Percentiles rank a stretch among this genome's conserved stretches.
Evolutionary conservation across 805 yeast genomes (phyloP).

Genomic region (Schizosaccharomyces octosporus): DNA sequence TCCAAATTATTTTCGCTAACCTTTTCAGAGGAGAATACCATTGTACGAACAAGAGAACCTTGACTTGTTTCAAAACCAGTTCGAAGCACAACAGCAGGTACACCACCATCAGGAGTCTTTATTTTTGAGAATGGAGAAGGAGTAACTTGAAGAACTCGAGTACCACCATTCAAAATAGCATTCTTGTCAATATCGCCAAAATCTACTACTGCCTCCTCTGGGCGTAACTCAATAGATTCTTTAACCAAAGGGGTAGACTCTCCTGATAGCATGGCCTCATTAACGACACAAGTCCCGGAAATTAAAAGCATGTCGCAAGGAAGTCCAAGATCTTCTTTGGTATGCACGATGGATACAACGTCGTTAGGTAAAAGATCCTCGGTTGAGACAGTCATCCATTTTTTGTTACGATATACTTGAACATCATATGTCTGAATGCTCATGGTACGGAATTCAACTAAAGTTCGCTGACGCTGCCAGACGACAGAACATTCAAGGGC

Average conservation of each 20-base stretch:
- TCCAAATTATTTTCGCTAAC: conserved; percentile 89
- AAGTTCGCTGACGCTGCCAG: conserved; percentile 80
- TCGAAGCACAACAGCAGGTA: conserved; percentile 66
- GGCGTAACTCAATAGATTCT: conserved; percentile 72
- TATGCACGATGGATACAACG: conserved; percentile 36
- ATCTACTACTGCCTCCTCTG: conserved; percentile 38
- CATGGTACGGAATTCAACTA: conserved; percentile 91
- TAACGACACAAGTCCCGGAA: conserved; percentile 83
- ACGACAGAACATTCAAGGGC: conserved; percentile 87
- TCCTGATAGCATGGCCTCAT: conserved; percentile 97
- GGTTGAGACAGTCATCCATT: conserved; percentile 50
- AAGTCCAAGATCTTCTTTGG: conserved; percentile 71
- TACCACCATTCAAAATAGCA: conserved; percentile 80
- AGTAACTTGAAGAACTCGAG: conserved; percentile 68
- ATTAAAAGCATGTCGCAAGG: conserved; percentile 79
- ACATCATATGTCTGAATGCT: conserved; percentile 78
- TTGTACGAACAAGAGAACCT: conserved; percentile 88
- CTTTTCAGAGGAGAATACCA: conserved; percentile 91
- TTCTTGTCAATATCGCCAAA: conserved; percentile 72
- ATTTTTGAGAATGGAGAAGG: conserved; percentile 25
- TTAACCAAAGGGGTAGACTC: conserved; percentile 91
- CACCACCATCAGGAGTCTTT: conserved; percentile 77
- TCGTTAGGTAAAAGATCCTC: conserved; percentile 76
- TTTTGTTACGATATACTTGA: conserved; percentile 40
- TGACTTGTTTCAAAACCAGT: conserved; percentile 98